Evolutionary conservation across 306 rosid species (phyloP).

Genomic region (Heteromeles arbutifolia): DNA sequence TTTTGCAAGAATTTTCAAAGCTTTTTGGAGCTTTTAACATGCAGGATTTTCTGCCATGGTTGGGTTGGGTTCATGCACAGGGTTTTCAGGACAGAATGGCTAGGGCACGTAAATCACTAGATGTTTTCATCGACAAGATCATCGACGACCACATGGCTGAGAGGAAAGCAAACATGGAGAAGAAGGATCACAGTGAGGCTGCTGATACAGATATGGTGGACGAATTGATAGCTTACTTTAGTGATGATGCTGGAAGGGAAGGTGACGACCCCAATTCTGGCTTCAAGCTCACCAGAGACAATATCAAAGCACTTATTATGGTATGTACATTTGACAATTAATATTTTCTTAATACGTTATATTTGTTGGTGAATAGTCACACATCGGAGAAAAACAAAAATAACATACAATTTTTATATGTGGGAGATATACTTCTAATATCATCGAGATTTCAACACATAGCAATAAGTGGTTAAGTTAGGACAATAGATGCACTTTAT

Average conservation of each 20-base stretch:
- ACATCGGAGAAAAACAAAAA: too few species aligned
- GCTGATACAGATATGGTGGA: conserved; percentile 25
- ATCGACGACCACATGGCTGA: conserved; percentile 23
- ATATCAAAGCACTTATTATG: conserved; percentile 30
- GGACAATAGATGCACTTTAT: neutral
- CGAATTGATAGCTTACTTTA: conserved; percentile 20
- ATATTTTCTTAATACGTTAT: too few species aligned
- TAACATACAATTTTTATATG: too few species aligned
- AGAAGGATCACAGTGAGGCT: neutral
- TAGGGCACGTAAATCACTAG: conserved; percentile 16
- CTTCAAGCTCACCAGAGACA: conserved; percentile 20
- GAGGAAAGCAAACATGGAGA: neutral
- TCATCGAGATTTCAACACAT: too few species aligned
- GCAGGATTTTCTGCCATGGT: conserved; percentile 28
- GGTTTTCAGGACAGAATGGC: conserved; percentile 18
- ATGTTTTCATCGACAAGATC: conserved; percentile 21
- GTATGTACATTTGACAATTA: neutral
- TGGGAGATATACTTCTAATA: neutral
- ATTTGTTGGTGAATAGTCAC: too few species aligned
- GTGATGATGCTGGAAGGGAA: conserved; percentile 1
- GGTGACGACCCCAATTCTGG: conserved; percentile 6
- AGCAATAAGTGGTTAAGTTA: too few species aligned
- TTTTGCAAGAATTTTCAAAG: conserved; percentile 29
- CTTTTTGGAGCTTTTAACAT: conserved; percentile 27
- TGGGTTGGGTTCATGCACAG: conserved; percentile 25